A percentile compares a stretch with the other conserved stretches of the same genome.
phyloP scores from a whole-genome alignment of 148 eudicot genomes.

The Rhododendron ferrugineum region DNA sequence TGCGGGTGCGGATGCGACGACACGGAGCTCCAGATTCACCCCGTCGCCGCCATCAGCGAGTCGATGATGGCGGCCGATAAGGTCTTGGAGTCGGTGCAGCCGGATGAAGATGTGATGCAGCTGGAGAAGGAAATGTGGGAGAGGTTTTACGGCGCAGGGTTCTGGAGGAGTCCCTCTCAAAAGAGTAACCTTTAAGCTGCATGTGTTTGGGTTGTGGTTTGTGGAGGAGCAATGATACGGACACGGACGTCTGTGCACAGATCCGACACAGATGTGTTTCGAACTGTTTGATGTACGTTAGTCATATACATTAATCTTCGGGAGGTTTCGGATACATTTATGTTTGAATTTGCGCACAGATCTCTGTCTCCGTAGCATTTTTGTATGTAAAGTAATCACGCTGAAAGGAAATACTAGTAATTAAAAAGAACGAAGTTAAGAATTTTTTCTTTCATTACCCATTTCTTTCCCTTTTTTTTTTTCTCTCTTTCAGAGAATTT shows the following conservation, averaged over 20 bases:
- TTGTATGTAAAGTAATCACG: not conserved
- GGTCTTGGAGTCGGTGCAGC: not conserved
- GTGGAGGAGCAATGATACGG: not conserved
- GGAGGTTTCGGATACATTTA: no score
- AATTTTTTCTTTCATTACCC: no score
- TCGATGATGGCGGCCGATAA: not conserved
- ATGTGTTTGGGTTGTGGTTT: not conserved
- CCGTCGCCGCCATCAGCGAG: not conserved
- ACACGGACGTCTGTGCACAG: no score
- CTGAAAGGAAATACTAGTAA: no score
- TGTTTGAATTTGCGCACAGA: no score
- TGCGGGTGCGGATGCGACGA: constrained; percentile 14
- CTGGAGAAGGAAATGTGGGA: constrained; percentile 79
- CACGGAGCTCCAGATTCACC: constrained; percentile 16
- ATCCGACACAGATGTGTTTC: not conserved
- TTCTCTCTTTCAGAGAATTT: not conserved
- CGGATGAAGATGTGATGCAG: constrained; percentile 25
- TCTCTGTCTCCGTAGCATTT: not conserved
- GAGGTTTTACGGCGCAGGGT: constrained; percentile 49
- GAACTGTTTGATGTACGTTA: no score
- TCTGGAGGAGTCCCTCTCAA: constrained; percentile 77
- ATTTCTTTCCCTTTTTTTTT: no score
- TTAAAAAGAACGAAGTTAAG: no score
- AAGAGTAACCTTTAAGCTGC: not conserved
- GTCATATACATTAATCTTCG: no score